These are phyloP conservation scores for Fusarium tuaranense DNA, from an alignment of 2,329 filamentous ascomycete species.

Conservation along the genomic window DNA sequence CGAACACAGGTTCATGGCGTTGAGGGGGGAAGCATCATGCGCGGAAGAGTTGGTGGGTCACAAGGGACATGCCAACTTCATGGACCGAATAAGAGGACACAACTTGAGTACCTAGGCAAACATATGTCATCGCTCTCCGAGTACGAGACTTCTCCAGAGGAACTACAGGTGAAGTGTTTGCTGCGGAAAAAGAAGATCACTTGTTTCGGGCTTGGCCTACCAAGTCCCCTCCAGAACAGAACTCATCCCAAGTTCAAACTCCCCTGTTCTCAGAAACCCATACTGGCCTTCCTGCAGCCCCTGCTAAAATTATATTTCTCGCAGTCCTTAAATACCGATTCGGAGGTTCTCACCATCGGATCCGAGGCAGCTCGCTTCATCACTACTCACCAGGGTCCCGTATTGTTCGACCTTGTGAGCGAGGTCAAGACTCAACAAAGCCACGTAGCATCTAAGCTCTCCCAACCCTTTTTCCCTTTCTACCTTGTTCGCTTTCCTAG, in stretches of 20 bases:
- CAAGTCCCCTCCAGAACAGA: neutral
- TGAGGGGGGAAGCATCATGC: slow-evolving; percentile 19
- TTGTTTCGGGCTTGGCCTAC: neutral
- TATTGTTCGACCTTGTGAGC: neutral
- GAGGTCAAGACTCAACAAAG: neutral
- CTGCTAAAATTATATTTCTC: neutral
- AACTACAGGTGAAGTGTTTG: neutral
- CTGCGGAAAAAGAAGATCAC: neutral
- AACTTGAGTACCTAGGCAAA: neutral
- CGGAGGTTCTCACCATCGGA: neutral
- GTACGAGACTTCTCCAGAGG: neutral
- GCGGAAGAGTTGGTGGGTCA: slow-evolving; percentile 16
- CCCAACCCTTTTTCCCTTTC: neutral
- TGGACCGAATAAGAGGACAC: neutral
- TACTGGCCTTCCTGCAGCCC: neutral
- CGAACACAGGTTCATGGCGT: slow-evolving; percentile 6
- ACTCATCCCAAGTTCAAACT: neutral
- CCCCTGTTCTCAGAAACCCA: neutral
- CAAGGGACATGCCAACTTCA: neutral
- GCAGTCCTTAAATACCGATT: neutral
- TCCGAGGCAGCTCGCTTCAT: neutral
- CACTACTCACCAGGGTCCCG: neutral
- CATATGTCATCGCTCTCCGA: neutral
- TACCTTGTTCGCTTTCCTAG: neutral
- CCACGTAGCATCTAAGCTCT: neutral